Conservation (phyloP, 768 basidiomycete genomes). For the Boletus coccyginus region DNA sequence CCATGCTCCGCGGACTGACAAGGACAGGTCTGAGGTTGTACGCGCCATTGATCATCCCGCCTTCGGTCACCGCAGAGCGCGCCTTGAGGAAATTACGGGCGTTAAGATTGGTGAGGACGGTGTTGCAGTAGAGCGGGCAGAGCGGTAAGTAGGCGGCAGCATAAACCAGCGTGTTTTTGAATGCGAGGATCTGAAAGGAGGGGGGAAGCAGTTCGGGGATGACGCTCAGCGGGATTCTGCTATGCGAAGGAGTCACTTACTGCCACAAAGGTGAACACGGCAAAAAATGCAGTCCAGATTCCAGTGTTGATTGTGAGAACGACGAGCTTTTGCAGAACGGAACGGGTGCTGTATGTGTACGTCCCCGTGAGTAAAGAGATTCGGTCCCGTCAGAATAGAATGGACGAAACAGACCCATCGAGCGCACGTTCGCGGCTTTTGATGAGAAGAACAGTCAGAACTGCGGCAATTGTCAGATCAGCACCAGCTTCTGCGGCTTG, state of each 20-base stretch:
- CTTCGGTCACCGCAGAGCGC: not conserved
- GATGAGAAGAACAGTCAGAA: not conserved
- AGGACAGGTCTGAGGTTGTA: not conserved
- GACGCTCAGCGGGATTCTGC: not conserved
- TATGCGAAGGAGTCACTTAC: not conserved
- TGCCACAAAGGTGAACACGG: not conserved
- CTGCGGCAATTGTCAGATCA: slow-evolving; percentile 2
- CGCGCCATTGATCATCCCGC: not conserved
- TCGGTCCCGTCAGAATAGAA: not conserved
- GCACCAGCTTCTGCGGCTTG: not conserved
- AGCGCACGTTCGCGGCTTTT: not conserved
- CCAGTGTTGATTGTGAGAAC: slow-evolving; percentile 12
- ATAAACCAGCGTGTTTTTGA: not conserved
- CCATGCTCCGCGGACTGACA: not conserved
- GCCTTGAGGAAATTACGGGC: not conserved
- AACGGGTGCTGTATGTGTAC: not conserved
- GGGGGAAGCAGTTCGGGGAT: not conserved
- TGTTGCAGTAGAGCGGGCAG: slow-evolving; percentile 12
- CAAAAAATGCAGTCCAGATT: slow-evolving; percentile 12
- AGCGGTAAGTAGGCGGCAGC: slow-evolving; percentile 6
- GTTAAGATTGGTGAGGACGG: slow-evolving; percentile 10
- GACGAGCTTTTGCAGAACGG: slow-evolving; percentile 5
- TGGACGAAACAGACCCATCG: not conserved
- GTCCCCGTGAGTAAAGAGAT: not conserved
- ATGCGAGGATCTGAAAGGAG: not conserved